Evolutionary conservation across 202 grass and related monocot genomes (phyloP).

Genomic region (Saccharum hybrid): DNA sequence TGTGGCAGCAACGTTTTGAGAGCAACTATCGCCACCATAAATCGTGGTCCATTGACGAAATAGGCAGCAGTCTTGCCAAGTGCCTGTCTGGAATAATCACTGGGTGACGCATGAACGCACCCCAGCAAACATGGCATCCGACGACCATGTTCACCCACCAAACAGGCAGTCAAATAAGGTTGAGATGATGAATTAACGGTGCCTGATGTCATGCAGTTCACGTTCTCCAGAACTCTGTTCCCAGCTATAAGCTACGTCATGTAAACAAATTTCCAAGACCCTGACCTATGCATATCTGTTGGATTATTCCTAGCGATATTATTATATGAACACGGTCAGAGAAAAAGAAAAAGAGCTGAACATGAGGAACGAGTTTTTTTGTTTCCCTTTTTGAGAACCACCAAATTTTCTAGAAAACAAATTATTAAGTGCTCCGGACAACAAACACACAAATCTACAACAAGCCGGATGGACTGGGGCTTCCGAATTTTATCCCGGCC

Average conservation of each 20-base stretch:
- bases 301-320: neutral
- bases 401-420: neutral
- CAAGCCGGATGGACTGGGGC: neutral
- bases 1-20: neutral
- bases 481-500: neutral
- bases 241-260: neutral
- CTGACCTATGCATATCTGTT: neutral
- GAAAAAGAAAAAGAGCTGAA: neutral
- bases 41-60: conserved; percentile 16
- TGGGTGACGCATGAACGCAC: neutral
- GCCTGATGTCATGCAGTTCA: neutral
- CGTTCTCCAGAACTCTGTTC: conserved; percentile 8
- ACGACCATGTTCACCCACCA: conserved; percentile 3
- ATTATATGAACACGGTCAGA: neutral
- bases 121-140: neutral
- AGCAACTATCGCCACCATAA: neutral
- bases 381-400: neutral
- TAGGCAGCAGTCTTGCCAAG: neutral
- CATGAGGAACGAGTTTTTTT: neutral
- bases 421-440: neutral
- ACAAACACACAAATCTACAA: conserved; percentile 2
- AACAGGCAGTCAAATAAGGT: conserved; percentile 24
- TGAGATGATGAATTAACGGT: neutral
- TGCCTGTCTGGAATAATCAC: neutral
- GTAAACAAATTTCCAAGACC: neutral